Percentiles rank a stretch among this genome's conserved stretches.
These are phyloP conservation scores for Trametes cinnabarina DNA, from an alignment of 768 basidiomycete genomes.

Conservation along the genomic window DNA sequence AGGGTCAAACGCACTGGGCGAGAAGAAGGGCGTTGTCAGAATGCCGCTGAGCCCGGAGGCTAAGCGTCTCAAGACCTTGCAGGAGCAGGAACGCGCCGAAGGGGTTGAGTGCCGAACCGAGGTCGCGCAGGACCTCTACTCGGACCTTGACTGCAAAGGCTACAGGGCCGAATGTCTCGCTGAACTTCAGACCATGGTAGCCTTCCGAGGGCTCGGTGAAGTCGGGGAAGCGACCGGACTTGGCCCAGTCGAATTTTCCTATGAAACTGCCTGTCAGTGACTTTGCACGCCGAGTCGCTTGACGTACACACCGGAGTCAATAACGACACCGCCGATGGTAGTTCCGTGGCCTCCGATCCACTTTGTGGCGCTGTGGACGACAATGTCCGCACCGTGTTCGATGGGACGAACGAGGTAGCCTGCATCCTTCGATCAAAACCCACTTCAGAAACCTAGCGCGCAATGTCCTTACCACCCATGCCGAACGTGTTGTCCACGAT, in stretches of 20 bases:
- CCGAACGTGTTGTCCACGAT: conserved; percentile 84
- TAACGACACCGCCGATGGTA: conserved; percentile 71
- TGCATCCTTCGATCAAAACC: conserved; percentile 3
- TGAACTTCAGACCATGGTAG: conserved; percentile 69
- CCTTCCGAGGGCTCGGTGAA: conserved; percentile 76
- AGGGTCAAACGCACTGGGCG: conserved; percentile 42
- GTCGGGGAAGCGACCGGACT: conserved; percentile 65
- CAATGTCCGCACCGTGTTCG: conserved; percentile 73
- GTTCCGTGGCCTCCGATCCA: conserved; percentile 86
- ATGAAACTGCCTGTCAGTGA: background rate
- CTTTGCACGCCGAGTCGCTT: background rate
- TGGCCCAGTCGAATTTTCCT: conserved; percentile 74
- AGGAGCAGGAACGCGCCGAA: conserved; percentile 73
- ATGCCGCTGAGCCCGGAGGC: conserved; percentile 69
- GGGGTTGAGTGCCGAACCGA: conserved; percentile 66
- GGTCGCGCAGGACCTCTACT: conserved; percentile 59
- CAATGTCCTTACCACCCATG: conserved; percentile 46
- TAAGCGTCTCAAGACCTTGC: conserved; percentile 79
- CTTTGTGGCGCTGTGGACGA: conserved; percentile 79
- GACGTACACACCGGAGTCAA: conserved; percentile 57
- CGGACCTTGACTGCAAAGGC: conserved; percentile 71
- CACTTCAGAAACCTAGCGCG: background rate
- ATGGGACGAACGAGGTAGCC: conserved; percentile 68
- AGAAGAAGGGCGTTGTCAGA: conserved; percentile 67
- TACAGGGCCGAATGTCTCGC: conserved; percentile 60